phyloP scores from a whole-genome alignment of 352 stramenopile genomes.

The Pythium monospermum region DNA sequence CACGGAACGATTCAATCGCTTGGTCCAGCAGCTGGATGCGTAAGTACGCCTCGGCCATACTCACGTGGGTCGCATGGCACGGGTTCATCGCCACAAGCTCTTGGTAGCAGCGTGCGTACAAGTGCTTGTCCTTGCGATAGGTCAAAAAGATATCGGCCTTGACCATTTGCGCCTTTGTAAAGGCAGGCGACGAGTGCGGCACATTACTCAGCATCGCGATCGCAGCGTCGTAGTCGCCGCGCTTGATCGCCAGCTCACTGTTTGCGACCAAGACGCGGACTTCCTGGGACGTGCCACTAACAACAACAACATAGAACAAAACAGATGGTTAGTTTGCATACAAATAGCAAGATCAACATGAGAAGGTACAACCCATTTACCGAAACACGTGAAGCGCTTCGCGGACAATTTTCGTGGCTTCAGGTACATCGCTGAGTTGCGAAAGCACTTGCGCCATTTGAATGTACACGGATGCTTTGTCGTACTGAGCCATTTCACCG shows the following conservation, averaged over 20 bases:
- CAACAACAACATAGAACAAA: constrained; percentile 1
- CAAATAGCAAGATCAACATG: neutral
- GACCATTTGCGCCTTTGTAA: constrained; percentile 85
- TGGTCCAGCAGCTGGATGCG: constrained; percentile 90
- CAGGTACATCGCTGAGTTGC: constrained; percentile 67
- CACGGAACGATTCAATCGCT: constrained; percentile 71
- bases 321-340: neutral
- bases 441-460: constrained; percentile 76
- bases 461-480: constrained; percentile 88
- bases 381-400: constrained; percentile 71
- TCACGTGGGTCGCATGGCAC: constrained; percentile 68
- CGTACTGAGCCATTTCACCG: constrained; percentile 54
- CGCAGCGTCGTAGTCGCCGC: constrained; percentile 86
- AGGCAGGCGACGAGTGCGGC: constrained; percentile 65
- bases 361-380: constrained; percentile 16
- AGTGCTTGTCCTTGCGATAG: constrained; percentile 88
- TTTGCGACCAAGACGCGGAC: constrained; percentile 90
- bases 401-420: constrained; percentile 58
- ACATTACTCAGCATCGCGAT: constrained; percentile 90
- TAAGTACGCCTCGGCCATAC: constrained; percentile 90
- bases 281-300: constrained; percentile 75
- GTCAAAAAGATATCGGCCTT: constrained; percentile 93
- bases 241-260: constrained; percentile 87
- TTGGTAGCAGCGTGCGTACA: constrained; percentile 87
- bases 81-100: constrained; percentile 83